phyloP scores from a whole-genome alignment of 2,329 filamentous ascomycete genomes.

The Pyrenochaeta sp. region DNA sequence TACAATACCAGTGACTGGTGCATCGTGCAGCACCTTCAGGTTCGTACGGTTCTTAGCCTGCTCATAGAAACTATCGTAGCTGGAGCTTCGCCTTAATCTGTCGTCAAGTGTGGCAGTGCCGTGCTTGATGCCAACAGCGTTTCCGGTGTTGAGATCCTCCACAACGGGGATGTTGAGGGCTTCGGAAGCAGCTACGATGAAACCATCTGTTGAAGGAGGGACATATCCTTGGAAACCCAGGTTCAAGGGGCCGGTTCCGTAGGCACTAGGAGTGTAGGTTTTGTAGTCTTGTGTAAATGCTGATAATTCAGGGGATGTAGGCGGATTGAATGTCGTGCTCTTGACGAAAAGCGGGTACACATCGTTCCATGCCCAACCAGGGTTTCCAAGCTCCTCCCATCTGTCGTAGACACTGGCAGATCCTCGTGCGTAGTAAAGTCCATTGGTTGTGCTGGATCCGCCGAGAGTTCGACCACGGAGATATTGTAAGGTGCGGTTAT shows the following conservation, averaged over 20 bases:
- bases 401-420: conserved; percentile 52
- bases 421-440: conserved; percentile 44
- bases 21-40: conserved; percentile 33
- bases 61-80: conserved; percentile 41
- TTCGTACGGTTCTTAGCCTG: conserved; percentile 38
- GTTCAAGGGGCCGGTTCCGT: conserved; percentile 35
- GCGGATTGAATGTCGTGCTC: conserved; percentile 40
- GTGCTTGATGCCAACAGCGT: conserved; percentile 41
- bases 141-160: conserved; percentile 41
- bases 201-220: conserved; percentile 33
- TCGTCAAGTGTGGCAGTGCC: conserved; percentile 34
- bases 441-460: conserved; percentile 44
- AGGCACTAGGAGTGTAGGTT: conserved; percentile 37
- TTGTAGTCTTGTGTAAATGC: conserved; percentile 37
- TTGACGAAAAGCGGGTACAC: conserved; percentile 30
- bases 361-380: conserved; percentile 58
- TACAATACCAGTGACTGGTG: conserved; percentile 36
- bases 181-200: conserved; percentile 37
- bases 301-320: conserved; percentile 26
- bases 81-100: conserved; percentile 30
- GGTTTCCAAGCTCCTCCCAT: conserved; percentile 66
- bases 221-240: conserved; percentile 42
- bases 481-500: conserved; percentile 31
- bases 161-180: conserved; percentile 41
- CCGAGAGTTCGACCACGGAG: conserved; percentile 37